Conservation (phyloP, 225 moss, liverwort and hornwort genomes). For the Lunularia cruciata region DNA sequence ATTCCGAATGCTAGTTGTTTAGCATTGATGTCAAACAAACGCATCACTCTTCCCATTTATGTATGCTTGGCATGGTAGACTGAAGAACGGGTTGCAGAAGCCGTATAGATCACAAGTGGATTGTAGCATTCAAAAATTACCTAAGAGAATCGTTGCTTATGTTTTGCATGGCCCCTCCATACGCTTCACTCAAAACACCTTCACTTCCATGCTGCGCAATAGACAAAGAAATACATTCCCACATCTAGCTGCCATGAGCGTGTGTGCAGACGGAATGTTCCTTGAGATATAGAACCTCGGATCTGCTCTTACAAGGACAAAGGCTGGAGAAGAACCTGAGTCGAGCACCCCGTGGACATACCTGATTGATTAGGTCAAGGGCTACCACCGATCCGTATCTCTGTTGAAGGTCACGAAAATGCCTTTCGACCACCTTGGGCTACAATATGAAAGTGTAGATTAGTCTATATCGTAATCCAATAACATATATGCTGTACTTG, state of each 20-base stretch:
- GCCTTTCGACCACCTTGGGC: slow-evolving; percentile 72
- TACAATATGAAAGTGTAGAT: slow-evolving; percentile 24
- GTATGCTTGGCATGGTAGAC: no score
- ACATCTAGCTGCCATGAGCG: no score
- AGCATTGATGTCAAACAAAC: no score
- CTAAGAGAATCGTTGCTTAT: slow-evolving; percentile 61
- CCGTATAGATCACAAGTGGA: no score
- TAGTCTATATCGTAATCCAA: no score
- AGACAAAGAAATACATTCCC: neutral
- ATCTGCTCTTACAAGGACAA: neutral
- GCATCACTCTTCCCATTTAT: no score
- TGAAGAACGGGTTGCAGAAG: no score
- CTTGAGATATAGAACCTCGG: neutral
- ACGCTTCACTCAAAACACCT: slow-evolving; percentile 75
- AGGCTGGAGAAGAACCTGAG: neutral
- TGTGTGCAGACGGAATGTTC: neutral
- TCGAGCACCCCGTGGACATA: slow-evolving; percentile 18
- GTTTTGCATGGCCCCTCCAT: slow-evolving; percentile 68
- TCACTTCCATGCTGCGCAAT: slow-evolving; percentile 81
- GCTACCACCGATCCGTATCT: slow-evolving; percentile 86
- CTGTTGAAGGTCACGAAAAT: slow-evolving; percentile 75
- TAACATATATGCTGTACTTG: no score
- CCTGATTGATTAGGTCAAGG: slow-evolving; percentile 93
- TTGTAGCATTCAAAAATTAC: no score
- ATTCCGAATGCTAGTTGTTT: no score